Conservation (phyloP, 2,329 filamentous ascomycete species). For the Botrytis porri region DNA sequence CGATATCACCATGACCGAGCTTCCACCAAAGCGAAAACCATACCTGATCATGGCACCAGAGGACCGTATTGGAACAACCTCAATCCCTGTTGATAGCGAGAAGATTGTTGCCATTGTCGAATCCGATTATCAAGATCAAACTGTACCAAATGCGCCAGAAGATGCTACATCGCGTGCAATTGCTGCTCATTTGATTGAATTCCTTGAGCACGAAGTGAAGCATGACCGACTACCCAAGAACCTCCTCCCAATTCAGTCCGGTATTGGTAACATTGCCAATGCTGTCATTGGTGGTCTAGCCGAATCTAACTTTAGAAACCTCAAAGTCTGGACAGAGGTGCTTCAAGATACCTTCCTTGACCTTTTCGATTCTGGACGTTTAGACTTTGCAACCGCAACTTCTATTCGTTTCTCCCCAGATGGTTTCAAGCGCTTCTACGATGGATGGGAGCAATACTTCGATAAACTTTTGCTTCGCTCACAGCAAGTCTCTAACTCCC, state of each 20-base stretch:
- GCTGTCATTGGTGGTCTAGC: slow-evolving; percentile 82
- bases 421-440: slow-evolving; percentile 88
- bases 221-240: slow-evolving; percentile 74
- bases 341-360: slow-evolving; percentile 90
- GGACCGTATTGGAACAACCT: slow-evolving; percentile 78
- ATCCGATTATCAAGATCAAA: slow-evolving; percentile 76
- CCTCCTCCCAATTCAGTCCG: slow-evolving; percentile 78
- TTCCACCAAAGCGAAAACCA: slow-evolving; percentile 77
- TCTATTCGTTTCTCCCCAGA: slow-evolving; percentile 89
- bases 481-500: slow-evolving; percentile 86
- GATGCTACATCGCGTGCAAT: slow-evolving; percentile 72
- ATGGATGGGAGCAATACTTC: slow-evolving; percentile 76
- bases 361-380: slow-evolving; percentile 81
- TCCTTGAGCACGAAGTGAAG: slow-evolving; percentile 79
- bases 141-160: slow-evolving; percentile 70
- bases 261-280: slow-evolving; percentile 92
- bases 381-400: slow-evolving; percentile 87
- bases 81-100: slow-evolving; percentile 81
- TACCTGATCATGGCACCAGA: slow-evolving; percentile 83
- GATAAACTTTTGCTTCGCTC: slow-evolving; percentile 80
- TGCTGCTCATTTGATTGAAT: slow-evolving; percentile 76
- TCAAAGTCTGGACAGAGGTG: slow-evolving; percentile 84
- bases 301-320: slow-evolving; percentile 78
- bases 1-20: slow-evolving; percentile 86
- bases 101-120: slow-evolving; percentile 83